Percentiles rank a stretch among this genome's conserved stretches.
Conservation (phyloP, 148 eudicot genomes). For the Salicornia ramosissima region DNA sequence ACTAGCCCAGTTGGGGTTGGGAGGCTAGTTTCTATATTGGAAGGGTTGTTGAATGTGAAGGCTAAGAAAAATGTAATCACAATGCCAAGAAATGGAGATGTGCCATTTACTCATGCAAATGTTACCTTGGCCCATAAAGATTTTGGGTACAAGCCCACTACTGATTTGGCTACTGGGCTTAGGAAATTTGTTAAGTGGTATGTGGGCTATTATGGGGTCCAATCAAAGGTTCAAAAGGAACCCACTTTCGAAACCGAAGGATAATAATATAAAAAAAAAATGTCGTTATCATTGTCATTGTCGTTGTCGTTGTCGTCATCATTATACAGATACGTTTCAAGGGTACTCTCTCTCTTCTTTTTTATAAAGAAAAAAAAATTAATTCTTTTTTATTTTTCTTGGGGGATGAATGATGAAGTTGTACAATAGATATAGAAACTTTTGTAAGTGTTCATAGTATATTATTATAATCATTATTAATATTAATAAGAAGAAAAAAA, state of each 20-base stretch:
- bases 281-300: neutral
- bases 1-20: conserved; percentile 79
- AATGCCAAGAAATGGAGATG: conserved; percentile 96
- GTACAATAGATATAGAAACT: conserved; percentile 37
- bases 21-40: conserved; percentile 62
- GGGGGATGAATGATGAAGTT: conserved; percentile 26
- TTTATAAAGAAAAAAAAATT: neutral
- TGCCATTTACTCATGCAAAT: conserved; percentile 89
- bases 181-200: conserved; percentile 95
- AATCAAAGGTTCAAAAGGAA: conserved; percentile 63
- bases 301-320: neutral
- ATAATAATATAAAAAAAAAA: neutral
- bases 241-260: conserved; percentile 10
- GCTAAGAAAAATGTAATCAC: conserved; percentile 73
- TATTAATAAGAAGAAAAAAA: conserved; percentile 8
- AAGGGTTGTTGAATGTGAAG: conserved; percentile 52
- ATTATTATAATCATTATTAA: conserved; percentile 10
- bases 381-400: conserved; percentile 6
- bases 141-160: conserved; percentile 82
- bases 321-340: neutral
- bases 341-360: conserved; percentile 13
- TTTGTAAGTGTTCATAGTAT: conserved; percentile 33
- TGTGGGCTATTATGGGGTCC: conserved; percentile 70
- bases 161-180: conserved; percentile 74
- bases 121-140: conserved; percentile 70